Base-by-base conservation (phyloP, 805 yeast genomes). In the Ogataea ramenticola region DNA sequence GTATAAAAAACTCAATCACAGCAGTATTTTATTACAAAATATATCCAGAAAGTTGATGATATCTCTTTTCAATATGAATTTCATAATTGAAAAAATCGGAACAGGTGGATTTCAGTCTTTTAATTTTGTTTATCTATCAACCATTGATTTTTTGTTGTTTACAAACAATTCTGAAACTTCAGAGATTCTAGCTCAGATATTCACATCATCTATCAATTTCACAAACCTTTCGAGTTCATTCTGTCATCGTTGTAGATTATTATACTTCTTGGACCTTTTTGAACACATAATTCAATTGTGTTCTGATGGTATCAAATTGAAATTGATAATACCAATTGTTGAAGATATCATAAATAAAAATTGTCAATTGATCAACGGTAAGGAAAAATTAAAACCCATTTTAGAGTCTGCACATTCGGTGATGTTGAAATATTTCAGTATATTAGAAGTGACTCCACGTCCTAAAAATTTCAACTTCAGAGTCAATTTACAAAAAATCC, bases 321-420 rank as follows among this genome's bases (percentile, higher is more conserved):
- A 47, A 3, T 36, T 48, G 5, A 46, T 63, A 9, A 36, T 61
- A 4, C 62, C 66, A 1, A 46, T 57, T 7, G 49, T 58, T 4
- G 52, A 55, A 17, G 43, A 41, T 11, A 45, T 60, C 11, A 52
- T 63, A 2, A 31, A 51, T 2, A 29, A 34, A 1, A 48, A 47
- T 3, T 14, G 14, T 3, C 4, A 15, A n/a, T 3, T 40, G 35
- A 56, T 62, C 40, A 47, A 43, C 10, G 19, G 34, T 15, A 62
- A 55, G 16, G 26, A 20, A 11, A 16, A 33, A 19, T 44, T 42
- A 30, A 58, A 56, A 24, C 57, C 64, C 2, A 50, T 78, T 5
- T 59, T 80, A 11, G 91, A 84, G 54, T 75, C 82, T 0, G 68
- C 80, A 1, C 91, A 84, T 56, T 79, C 88, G 0, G 82, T 81